Percentiles rank a stretch among this genome's conserved stretches.
phyloP scores from a whole-genome alignment of 345 rosid genomes.

The Noccaea caerulescens region DNA sequence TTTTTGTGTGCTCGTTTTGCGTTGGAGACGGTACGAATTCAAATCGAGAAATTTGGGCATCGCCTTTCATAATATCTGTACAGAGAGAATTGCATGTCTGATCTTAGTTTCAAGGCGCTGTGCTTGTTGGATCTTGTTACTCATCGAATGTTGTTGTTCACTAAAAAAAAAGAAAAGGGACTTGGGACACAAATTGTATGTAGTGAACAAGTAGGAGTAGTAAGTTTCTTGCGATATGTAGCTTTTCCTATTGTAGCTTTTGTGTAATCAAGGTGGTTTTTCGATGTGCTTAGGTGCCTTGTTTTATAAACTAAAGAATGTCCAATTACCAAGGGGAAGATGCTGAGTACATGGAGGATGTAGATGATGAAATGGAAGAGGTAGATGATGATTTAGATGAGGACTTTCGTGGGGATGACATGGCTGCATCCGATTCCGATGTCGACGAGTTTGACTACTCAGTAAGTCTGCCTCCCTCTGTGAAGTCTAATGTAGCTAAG shows the following conservation, averaged over 20 bases:
- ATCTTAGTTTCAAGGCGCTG: background rate
- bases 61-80: no score
- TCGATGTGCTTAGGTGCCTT: slow-evolving; percentile 31
- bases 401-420: slow-evolving; percentile 52
- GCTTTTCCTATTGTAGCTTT: background rate
- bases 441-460: slow-evolving; percentile 64
- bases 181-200: no score
- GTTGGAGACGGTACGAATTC: no score
- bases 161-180: no score
- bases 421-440: slow-evolving; percentile 66
- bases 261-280: slow-evolving; percentile 3
- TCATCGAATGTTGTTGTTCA: background rate
- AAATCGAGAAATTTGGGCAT: no score
- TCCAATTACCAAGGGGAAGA: slow-evolving; percentile 65
- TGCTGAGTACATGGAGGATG: slow-evolving; percentile 69
- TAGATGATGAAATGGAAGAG: slow-evolving; percentile 57
- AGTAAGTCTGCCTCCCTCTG: slow-evolving; percentile 42
- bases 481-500: background rate
- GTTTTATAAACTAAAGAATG: slow-evolving; percentile 46
- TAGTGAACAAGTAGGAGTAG: background rate
- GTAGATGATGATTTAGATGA: slow-evolving; percentile 49
- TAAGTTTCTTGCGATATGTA: background rate
- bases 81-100: background rate
- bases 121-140: background rate
- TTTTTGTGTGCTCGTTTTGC: no score